Conservation (phyloP, 2,329 filamentous ascomycete genomes). For the Akanthomyces dipterigenus region DNA sequence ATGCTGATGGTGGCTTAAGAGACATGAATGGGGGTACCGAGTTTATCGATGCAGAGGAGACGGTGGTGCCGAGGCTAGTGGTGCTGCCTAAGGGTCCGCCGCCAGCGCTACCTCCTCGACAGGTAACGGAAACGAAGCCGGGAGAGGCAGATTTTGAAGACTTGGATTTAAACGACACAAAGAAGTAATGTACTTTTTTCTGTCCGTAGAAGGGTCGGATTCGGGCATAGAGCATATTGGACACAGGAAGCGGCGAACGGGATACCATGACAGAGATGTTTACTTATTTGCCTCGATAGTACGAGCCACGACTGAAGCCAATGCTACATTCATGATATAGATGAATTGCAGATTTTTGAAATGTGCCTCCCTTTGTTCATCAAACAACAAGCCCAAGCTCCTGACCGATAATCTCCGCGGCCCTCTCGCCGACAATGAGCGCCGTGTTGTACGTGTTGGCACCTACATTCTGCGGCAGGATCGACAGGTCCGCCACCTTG, state of each 20-base stretch:
- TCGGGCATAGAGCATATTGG: not conserved
- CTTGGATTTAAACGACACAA: constrained; percentile 5
- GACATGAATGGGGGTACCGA: not conserved
- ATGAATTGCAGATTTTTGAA: too few relatives aligned
- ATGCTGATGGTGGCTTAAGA: not conserved
- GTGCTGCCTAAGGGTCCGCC: constrained; percentile 9
- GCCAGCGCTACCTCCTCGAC: constrained; percentile 7
- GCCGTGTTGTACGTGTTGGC: constrained; percentile 43
- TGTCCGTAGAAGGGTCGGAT: not conserved
- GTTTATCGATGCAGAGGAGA: not conserved
- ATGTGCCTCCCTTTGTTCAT: too few relatives aligned
- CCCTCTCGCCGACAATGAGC: constrained; percentile 40
- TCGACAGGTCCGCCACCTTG: constrained; percentile 24
- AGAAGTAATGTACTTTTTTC: not conserved
- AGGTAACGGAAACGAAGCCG: not conserved
- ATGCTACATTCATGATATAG: not conserved
- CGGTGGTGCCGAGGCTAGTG: not conserved
- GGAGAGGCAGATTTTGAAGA: constrained; percentile 7
- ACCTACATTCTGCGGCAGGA: constrained; percentile 31
- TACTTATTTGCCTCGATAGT: not conserved
- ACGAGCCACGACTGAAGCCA: not conserved
- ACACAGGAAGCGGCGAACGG: not conserved
- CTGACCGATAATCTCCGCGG: constrained; percentile 30
- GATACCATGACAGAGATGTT: not conserved
- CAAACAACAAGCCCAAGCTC: constrained; percentile 22